These are phyloP conservation scores for Daldinia eschscholtzii DNA, from an alignment of 2,329 filamentous ascomycete species.

Conservation along the genomic window DNA sequence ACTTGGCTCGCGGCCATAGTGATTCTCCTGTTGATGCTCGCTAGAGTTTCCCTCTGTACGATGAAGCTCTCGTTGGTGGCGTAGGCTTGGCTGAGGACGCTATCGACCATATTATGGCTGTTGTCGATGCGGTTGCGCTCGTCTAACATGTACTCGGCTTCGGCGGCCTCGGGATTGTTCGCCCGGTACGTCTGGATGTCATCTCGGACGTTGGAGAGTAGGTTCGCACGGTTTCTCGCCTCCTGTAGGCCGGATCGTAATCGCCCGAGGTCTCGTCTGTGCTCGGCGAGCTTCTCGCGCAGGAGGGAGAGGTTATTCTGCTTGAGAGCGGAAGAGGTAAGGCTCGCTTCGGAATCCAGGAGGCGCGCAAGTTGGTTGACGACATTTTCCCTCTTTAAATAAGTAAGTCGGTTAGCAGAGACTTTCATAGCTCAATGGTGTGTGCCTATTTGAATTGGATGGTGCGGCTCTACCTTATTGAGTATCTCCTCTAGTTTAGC, in stretches of 20 bases:
- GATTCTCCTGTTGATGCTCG: slow-evolving; percentile 91
- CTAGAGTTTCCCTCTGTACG: slow-evolving; percentile 86
- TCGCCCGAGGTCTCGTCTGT: slow-evolving; percentile 83
- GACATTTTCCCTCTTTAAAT: slow-evolving; percentile 78
- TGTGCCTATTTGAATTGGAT: too few species aligned
- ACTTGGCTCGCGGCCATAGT: slow-evolving; percentile 90
- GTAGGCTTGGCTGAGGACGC: slow-evolving; percentile 93
- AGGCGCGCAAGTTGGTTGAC: slow-evolving; percentile 87
- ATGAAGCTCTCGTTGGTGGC: slow-evolving; percentile 94
- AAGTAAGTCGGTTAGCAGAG: slow-evolving; percentile 29
- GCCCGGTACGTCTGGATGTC: slow-evolving; percentile 92
- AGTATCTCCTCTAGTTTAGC: slow-evolving; percentile 85
- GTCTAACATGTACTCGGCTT: slow-evolving; percentile 97
- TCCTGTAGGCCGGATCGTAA: slow-evolving; percentile 80
- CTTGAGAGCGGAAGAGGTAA: slow-evolving; percentile 93
- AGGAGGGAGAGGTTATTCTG: slow-evolving; percentile 95
- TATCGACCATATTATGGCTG: slow-evolving; percentile 89
- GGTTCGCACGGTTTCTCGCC: slow-evolving; percentile 87
- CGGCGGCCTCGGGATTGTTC: slow-evolving; percentile 82
- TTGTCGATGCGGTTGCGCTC: slow-evolving; percentile 89
- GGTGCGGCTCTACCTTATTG: slow-evolving; percentile 71
- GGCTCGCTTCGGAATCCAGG: slow-evolving; percentile 89
- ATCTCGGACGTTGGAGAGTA: slow-evolving; percentile 88
- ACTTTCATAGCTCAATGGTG: slow-evolving; percentile 12
- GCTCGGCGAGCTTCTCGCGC: slow-evolving; percentile 88